Conservation (phyloP, 768 basidiomycete genomes). For the Cyathus striatus region DNA sequence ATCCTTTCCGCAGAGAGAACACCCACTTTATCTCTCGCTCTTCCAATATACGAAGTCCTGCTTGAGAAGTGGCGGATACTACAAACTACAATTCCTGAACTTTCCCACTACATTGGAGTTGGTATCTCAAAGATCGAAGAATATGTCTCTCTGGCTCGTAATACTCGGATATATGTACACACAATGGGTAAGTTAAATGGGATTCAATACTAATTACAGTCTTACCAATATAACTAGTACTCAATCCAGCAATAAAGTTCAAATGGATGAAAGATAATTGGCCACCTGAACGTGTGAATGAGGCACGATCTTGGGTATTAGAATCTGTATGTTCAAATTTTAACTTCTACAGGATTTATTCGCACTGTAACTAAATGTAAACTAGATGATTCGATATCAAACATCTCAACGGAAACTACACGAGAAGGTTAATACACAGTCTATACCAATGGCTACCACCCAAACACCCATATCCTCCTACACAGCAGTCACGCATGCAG, state of each 20-base stretch:
- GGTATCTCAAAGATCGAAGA: constrained; percentile 1
- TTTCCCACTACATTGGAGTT: neutral
- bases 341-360: neutral
- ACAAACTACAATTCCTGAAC: neutral
- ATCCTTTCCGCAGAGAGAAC: neutral
- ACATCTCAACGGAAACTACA: neutral
- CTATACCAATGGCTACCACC: neutral
- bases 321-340: neutral
- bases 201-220: neutral
- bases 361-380: no score
- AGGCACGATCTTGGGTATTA: neutral
- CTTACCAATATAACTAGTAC: neutral
- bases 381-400: neutral
- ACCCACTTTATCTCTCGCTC: neutral
- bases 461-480: neutral
- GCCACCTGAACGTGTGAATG: neutral
- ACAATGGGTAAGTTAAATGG: neutral
- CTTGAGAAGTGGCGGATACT: neutral
- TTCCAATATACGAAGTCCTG: neutral
- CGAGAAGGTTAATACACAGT: neutral
- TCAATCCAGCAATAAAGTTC: constrained; percentile 1
- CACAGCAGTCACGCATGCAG: neutral
- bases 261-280: neutral
- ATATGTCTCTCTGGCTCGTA: neutral
- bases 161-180: neutral